These are phyloP conservation scores for Epithele typhae DNA, from an alignment of 768 basidiomycete genomes.

Conservation along the genomic window DNA sequence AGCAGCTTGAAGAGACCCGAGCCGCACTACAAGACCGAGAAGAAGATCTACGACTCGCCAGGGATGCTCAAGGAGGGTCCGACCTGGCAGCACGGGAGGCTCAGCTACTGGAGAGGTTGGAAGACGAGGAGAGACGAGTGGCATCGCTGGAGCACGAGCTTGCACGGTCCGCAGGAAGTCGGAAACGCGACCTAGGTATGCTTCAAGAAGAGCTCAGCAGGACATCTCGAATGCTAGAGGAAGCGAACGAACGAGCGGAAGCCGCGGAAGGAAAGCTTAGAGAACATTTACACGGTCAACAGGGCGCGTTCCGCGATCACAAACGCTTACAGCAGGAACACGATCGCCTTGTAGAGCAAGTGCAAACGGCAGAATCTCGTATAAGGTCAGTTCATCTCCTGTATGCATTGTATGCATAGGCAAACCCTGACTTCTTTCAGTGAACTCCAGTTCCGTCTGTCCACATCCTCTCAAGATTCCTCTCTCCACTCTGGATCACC, in stretches of 20 bases:
- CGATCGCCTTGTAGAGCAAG: neutral
- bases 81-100: slow-evolving; percentile 48
- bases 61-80: slow-evolving; percentile 31
- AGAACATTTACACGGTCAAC: slow-evolving; percentile 52
- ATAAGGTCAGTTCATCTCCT: neutral
- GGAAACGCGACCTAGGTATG: slow-evolving; percentile 13
- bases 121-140: slow-evolving; percentile 70
- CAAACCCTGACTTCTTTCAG: neutral
- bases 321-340: slow-evolving; percentile 7
- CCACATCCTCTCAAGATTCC: neutral
- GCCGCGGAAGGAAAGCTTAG: slow-evolving; percentile 39
- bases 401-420: too few species aligned
- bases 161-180: slow-evolving; percentile 32
- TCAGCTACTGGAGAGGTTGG: slow-evolving; percentile 59
- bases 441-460: slow-evolving; percentile 9
- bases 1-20: slow-evolving; percentile 41
- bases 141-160: slow-evolving; percentile 49
- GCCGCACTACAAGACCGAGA: slow-evolving; percentile 49
- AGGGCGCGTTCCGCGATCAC: slow-evolving; percentile 37
- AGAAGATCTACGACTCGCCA: slow-evolving; percentile 50
- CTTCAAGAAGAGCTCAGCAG: slow-evolving; percentile 35
- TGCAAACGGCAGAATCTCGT: neutral
- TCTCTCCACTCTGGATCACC: neutral
- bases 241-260: slow-evolving; percentile 36
- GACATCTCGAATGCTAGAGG: slow-evolving; percentile 28